Base-by-base conservation (phyloP, 2,329 filamentous ascomycete species). In the Lizonia empirigonia region DNA sequence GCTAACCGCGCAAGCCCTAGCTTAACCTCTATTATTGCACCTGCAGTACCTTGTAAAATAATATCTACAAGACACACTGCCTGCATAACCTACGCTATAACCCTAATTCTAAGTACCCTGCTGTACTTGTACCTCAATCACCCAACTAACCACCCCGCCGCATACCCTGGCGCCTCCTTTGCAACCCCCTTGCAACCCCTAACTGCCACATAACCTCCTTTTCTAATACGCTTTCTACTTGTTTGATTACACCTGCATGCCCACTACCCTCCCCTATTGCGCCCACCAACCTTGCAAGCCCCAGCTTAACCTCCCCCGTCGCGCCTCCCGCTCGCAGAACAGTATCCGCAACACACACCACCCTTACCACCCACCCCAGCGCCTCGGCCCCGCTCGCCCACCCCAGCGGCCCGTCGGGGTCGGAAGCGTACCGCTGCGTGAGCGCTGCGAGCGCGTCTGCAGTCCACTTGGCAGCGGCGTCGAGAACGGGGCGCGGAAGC, bases 361-460 rank as follows among this genome's bases (percentile, higher is more conserved):
- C 67, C 16, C 73, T 64, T 55, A 80, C 61, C 0, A 82, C 83
- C 33, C 88, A 73, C 2, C 81, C 79, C 68, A 91, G 93, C 1
- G 86, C 82, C 23, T 85, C 82, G 1, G 85, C 80, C 48, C 86
- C 85, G 1, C 86, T 86, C 1, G 83, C 82, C 85, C 88, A 91
- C 6, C 90, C 89, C 26, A 95, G 74, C 7, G 87, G 80, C 0
- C 87, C 87, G 64, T 91, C 88, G 1, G 68, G 65, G 16, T 78
- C 71, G 0, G 55, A 55, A 2, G 64, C 59, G 15, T 72, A 59
- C 0, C 72, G 65, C 1, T 60, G 36, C 0, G 63, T 69, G 10
- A 88, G 67, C 0, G 73, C 61, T 20, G 64, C 50, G 7, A 89
- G 63, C 0, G 83, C 85, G 1, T 74, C 71, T 1, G 64, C 55